A percentile compares a stretch with the other conserved stretches of the same genome.
Conservation (phyloP, 176 grass and related monocot species). For the Aegilops umbellulata region DNA sequence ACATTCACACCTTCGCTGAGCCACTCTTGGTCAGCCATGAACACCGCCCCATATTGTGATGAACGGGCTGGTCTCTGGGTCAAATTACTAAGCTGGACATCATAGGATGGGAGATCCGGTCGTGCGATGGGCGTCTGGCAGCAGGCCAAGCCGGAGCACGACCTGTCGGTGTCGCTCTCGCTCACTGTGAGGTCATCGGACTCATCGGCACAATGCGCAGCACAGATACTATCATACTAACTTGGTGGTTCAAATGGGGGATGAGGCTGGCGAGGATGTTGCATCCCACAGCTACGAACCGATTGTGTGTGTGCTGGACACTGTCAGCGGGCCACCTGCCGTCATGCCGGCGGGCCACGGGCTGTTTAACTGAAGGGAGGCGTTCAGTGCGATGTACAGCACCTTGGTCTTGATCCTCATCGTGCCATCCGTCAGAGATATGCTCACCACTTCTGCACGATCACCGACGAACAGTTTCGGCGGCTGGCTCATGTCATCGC, state of each 20-base stretch:
- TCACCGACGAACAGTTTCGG: not conserved
- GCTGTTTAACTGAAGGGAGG: not conserved
- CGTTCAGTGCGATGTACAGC: not conserved
- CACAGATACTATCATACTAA: not conserved
- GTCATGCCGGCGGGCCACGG: not conserved
- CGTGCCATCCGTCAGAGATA: slow-evolving; percentile 20
- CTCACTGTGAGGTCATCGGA: too few species aligned
- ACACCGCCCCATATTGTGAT: not conserved
- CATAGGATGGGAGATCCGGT: not conserved
- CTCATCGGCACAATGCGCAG: not conserved
- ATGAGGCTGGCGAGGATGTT: not conserved
- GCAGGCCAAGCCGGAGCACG: slow-evolving; percentile 1
- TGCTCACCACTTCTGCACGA: not conserved
- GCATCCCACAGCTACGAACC: not conserved
- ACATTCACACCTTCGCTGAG: not conserved
- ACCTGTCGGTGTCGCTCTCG: too few species aligned
- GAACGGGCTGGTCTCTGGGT: not conserved
- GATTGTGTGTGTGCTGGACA: not conserved
- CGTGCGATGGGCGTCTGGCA: slow-evolving; percentile 18
- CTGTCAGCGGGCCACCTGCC: not conserved
- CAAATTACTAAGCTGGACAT: not conserved
- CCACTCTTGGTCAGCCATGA: not conserved
- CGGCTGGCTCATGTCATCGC: not conserved
- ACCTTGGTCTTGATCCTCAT: not conserved
- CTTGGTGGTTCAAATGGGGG: not conserved